A percentile compares a stretch with the other conserved stretches of the same genome.
Evolutionary conservation across 352 stramenopile species (phyloP).

Genomic region (Globisporangium cystogenes): DNA sequence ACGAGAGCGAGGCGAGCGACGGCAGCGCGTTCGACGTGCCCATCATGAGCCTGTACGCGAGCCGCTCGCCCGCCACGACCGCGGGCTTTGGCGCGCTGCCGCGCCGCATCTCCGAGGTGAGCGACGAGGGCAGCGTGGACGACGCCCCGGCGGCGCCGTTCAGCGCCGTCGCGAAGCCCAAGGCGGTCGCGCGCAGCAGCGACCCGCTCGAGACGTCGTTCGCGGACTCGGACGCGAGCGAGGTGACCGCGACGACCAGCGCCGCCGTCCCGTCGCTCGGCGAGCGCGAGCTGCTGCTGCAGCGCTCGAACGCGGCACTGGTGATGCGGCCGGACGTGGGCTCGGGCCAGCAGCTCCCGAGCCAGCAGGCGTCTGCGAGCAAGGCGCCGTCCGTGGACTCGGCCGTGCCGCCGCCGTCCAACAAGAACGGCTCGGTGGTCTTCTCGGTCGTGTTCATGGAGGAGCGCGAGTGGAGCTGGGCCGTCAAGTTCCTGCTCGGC

Average conservation of each 20-base stretch:
- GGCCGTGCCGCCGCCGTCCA: constrained; percentile 39
- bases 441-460: constrained; percentile 67
- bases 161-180: not conserved
- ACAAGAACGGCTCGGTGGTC: constrained; percentile 48
- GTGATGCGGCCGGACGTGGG: constrained; percentile 24
- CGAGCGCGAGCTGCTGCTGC: constrained; percentile 13
- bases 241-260: not conserved
- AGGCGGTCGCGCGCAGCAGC: constrained; percentile 2
- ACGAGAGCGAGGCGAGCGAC: not conserved
- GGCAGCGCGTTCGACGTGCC: not conserved
- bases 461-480: constrained; percentile 56
- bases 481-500: constrained; percentile 58
- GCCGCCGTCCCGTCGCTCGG: constrained; percentile 10
- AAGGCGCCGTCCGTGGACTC: constrained; percentile 10
- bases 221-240: constrained; percentile 11
- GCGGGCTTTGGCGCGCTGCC: constrained; percentile 21
- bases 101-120: constrained; percentile 36
- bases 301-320: constrained; percentile 21
- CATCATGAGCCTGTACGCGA: constrained; percentile 2
- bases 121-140: constrained; percentile 37
- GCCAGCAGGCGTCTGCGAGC: not conserved
- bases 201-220: constrained; percentile 11
- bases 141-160: not conserved
- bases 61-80: not conserved
- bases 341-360: not conserved